These are phyloP conservation scores for Stropharia rugosoannulata DNA, from an alignment of 768 basidiomycete genomes.

Conservation along the genomic window DNA sequence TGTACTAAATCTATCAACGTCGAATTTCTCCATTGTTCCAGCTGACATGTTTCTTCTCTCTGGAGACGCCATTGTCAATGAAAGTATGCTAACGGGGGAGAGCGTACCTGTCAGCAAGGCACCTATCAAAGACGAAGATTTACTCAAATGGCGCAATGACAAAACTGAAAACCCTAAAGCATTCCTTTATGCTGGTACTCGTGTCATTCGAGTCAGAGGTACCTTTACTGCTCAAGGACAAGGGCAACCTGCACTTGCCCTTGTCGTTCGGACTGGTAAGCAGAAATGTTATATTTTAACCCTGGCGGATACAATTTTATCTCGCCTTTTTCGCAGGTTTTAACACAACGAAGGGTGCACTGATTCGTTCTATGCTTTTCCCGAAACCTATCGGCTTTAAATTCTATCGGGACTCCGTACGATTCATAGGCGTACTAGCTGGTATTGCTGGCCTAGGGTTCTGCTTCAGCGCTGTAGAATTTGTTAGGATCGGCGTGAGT, in stretches of 20 bases:
- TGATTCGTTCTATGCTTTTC: conserved; percentile 96
- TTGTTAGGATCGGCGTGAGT: conserved; percentile 83
- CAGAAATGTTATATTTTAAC: background rate
- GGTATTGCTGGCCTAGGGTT: conserved; percentile 93
- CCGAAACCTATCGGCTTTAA: conserved; percentile 99
- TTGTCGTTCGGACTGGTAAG: conserved; percentile 85
- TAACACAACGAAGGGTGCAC: conserved; percentile 95
- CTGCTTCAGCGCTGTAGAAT: conserved; percentile 88
- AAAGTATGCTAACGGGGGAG: conserved; percentile 99
- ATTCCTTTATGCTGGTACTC: conserved; percentile 89
- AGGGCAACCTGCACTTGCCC: conserved; percentile 66
- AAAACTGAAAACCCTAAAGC: conserved; percentile 77
- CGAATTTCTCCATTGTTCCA: conserved; percentile 73
- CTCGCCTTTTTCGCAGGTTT: conserved; percentile 52
- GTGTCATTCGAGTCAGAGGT: conserved; percentile 83
- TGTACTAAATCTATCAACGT: conserved; percentile 82
- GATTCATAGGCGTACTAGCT: conserved; percentile 89
- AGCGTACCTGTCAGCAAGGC: conserved; percentile 95
- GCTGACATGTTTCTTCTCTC: conserved; percentile 91
- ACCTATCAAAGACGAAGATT: conserved; percentile 77
- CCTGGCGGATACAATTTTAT: background rate
- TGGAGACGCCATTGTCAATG: conserved; percentile 97
- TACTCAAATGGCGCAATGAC: conserved; percentile 66
- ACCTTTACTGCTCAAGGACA: conserved; percentile 49
- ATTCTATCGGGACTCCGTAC: conserved; percentile 90